phyloP scores from a whole-genome alignment of 495 filamentous ascomycete genomes.

The Aspergillus taichungensis region DNA sequence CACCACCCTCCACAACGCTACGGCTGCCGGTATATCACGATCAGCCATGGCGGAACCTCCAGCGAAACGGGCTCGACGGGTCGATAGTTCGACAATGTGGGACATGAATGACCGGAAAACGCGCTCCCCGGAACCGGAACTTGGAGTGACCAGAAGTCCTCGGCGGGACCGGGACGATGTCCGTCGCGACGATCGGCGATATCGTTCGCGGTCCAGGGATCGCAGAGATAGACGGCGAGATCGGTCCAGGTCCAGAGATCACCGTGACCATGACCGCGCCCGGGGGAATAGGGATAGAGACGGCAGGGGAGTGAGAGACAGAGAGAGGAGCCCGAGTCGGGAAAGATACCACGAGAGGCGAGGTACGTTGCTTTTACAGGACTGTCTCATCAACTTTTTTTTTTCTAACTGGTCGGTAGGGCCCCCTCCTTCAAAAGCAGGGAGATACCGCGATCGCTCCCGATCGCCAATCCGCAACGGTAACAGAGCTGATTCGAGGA shows the following conservation, averaged over 20 bases:
- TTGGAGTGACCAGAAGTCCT: constrained; percentile 29
- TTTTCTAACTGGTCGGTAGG: constrained; percentile 11
- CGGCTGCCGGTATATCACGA: neutral
- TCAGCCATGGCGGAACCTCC: constrained; percentile 44
- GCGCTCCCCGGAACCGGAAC: constrained; percentile 20
- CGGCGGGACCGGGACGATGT: constrained; percentile 26
- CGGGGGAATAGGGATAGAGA: constrained; percentile 34
- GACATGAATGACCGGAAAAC: constrained; percentile 33
- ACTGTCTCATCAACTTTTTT: no score
- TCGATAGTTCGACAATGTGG: constrained; percentile 47
- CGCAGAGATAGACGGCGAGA: constrained; percentile 31
- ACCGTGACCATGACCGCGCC: constrained; percentile 28
- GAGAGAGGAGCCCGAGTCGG: constrained; percentile 39
- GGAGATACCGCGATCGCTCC: constrained; percentile 34
- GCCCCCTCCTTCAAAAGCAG: constrained; percentile 21
- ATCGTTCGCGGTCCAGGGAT: constrained; percentile 37
- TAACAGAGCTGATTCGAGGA: constrained; percentile 25
- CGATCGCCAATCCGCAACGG: constrained; percentile 39
- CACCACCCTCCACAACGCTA: no score
- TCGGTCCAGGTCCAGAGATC: constrained; percentile 39
- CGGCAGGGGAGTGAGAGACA: constrained; percentile 26
- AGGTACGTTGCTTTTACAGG: constrained; percentile 22
- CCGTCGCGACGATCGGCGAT: constrained; percentile 29
- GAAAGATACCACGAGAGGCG: constrained; percentile 37
- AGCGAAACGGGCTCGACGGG: constrained; percentile 44